phyloP scores from a whole-genome alignment of 2,329 filamentous ascomycete species.

The Cytospora piceae region DNA sequence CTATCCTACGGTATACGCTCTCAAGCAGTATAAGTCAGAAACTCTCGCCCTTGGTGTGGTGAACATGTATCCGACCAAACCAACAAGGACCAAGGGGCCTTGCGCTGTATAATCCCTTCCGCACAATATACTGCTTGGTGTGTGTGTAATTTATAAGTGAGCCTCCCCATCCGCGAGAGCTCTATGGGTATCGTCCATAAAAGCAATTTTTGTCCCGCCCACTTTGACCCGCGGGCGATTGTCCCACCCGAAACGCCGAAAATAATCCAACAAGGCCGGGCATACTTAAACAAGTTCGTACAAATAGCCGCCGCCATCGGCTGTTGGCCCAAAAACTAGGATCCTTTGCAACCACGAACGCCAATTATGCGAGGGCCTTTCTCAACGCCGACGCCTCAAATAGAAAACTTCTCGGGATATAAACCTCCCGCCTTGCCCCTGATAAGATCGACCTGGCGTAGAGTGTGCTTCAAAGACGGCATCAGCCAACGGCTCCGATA shows the following conservation, averaged over 20 bases:
- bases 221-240: constrained; percentile 15
- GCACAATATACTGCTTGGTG: background rate
- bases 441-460: constrained; percentile 1
- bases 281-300: constrained; percentile 18
- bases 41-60: background rate
- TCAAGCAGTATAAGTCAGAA: background rate
- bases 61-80: background rate
- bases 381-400: constrained; percentile 30
- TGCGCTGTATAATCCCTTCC: background rate
- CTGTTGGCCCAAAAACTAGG: background rate
- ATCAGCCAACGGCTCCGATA: constrained; percentile 36
- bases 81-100: background rate
- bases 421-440: background rate
- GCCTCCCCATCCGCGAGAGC: constrained; percentile 22
- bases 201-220: constrained; percentile 28
- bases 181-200: constrained; percentile 40
- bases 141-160: constrained; percentile 18
- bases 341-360: constrained; percentile 25
- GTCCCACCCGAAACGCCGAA: constrained; percentile 28
- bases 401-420: background rate
- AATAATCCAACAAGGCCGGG: constrained; percentile 16
- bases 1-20: background rate
- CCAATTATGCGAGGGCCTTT: constrained; percentile 27
- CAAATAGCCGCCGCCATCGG: background rate
- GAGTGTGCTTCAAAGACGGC: background rate